Base-by-base conservation (phyloP, 2,329 filamentous ascomycete genomes). In the Diaporthe citriasiana region DNA sequence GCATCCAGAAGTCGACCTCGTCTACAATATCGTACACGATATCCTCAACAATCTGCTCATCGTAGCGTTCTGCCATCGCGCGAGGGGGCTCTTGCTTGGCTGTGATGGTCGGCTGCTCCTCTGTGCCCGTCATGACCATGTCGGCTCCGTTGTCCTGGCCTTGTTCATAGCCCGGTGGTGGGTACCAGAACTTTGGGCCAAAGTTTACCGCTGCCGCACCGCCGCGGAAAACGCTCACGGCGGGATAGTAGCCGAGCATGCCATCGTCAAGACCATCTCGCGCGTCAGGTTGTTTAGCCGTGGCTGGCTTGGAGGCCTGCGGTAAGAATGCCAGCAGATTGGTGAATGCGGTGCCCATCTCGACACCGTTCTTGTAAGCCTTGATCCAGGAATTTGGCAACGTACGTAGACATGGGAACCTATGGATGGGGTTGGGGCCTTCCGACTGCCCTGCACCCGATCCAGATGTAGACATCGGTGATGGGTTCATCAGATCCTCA, bases 171-270 rank as follows among this genome's bases (percentile, higher is more conserved):
- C 88, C 89, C 4, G 91, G 88, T 0, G 95, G 95, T 22, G 95
- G 94, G 80, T 88, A 93, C 95, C 95, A 98, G 85, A 98, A 98
- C 42, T 97, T 89, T 0, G 95, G 95, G 0, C 97, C 96, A 81
- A 99, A 98, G 83, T 98, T 98, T 79, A 96, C 93, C 82, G 98
- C 94, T 22, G 94, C 95, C 1, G 95, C 93, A 33, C 96, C 97
- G 70, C 95, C 96, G 57, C 94, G 92, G 84, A 98, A 98, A 30
- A 97, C 93, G 78, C 95, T 97, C 27, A 99, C 91, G 30, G 95
- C 94, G 1, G 97, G 97, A 80, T 97, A 98, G 84, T 99, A 99
- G 15, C 97, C 97, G 1, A 98, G 89, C 88, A 97, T 94, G 47
- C 96, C 97, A 80, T 99, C 97, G 80, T 99, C 97, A 76, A 97